Conservation (phyloP, 169 alveolate species). For the Cystoisospora suis region DNA sequence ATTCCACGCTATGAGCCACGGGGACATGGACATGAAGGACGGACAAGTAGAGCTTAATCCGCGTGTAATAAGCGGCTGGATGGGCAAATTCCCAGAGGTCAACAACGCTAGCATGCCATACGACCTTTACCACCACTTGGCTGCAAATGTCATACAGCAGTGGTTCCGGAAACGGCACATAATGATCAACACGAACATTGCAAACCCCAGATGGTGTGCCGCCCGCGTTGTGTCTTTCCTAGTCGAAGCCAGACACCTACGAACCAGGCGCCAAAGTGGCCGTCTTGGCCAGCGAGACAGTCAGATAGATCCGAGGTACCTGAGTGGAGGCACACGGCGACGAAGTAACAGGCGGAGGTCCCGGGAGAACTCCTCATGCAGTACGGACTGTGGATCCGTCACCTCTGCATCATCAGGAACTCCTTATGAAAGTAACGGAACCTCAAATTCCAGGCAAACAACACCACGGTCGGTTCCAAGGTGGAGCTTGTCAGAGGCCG, state of each 20-base stretch:
- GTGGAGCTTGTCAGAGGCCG: neutral
- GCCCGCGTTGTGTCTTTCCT: conserved; percentile 11
- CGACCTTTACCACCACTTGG: conserved; percentile 40
- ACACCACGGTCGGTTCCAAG: too few species aligned
- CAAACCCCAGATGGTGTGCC: conserved; percentile 28
- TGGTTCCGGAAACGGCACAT: conserved; percentile 37
- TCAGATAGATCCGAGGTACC: neutral
- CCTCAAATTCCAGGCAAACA: too few species aligned
- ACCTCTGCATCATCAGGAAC: too few species aligned
- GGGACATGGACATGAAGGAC: conserved; percentile 17
- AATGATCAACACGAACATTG: neutral
- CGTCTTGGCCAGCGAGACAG: neutral
- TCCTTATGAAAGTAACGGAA: too few species aligned
- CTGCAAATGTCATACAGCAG: conserved; percentile 49
- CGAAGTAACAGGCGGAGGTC: neutral
- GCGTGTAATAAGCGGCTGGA: conserved; percentile 48
- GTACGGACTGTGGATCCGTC: too few species aligned
- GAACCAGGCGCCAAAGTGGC: conserved; percentile 1
- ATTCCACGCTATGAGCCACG: conserved; percentile 59
- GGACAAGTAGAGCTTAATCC: conserved; percentile 61
- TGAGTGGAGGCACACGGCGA: neutral
- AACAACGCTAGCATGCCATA: neutral
- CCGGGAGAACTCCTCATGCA: too few species aligned
- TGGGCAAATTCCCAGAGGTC: conserved; percentile 39
- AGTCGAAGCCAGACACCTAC: neutral